Conservation (phyloP, 805 yeast species). For the Schizosaccharomyces lindneri region DNA sequence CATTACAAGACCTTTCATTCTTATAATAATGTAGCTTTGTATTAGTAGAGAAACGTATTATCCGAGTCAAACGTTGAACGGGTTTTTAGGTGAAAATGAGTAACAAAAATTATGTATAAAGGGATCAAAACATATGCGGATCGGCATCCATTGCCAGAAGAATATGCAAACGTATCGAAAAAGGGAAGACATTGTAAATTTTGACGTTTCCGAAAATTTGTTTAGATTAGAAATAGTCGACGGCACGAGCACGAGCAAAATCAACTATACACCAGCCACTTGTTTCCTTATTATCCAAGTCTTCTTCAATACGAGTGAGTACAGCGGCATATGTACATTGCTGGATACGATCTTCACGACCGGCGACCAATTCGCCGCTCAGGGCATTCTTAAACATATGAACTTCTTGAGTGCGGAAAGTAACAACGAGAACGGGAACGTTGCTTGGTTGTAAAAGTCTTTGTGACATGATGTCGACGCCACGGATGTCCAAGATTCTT, state of each 20-base stretch:
- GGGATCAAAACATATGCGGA: not conserved
- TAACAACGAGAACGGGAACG: slow-evolving; percentile 73
- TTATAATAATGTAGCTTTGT: too few species aligned
- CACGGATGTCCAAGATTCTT: slow-evolving; percentile 75
- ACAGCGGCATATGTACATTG: slow-evolving; percentile 93
- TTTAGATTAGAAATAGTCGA: slow-evolving; percentile 26
- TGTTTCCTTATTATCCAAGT: slow-evolving; percentile 67
- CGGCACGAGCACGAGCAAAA: slow-evolving; percentile 79
- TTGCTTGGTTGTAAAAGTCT: slow-evolving; percentile 75
- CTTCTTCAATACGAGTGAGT: slow-evolving; percentile 75
- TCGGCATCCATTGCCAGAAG: not conserved
- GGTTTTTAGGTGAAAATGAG: not conserved
- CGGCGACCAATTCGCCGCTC: slow-evolving; percentile 88
- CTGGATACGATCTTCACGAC: slow-evolving; percentile 77
- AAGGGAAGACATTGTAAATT: not conserved
- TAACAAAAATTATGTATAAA: not conserved
- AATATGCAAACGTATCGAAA: not conserved
- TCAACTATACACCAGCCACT: slow-evolving; percentile 95
- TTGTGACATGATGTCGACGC: slow-evolving; percentile 74
- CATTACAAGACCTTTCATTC: too few species aligned
- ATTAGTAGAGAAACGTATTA: too few species aligned
- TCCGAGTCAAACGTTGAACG: too few species aligned
- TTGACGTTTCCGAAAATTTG: not conserved
- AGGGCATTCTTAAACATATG: slow-evolving; percentile 69
- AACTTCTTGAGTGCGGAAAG: slow-evolving; percentile 91